Evolutionary conservation across 768 basidiomycete genomes (phyloP), one percentile per base, ranked within the genome.

Genomic region (Lentinula edodes): DNA sequence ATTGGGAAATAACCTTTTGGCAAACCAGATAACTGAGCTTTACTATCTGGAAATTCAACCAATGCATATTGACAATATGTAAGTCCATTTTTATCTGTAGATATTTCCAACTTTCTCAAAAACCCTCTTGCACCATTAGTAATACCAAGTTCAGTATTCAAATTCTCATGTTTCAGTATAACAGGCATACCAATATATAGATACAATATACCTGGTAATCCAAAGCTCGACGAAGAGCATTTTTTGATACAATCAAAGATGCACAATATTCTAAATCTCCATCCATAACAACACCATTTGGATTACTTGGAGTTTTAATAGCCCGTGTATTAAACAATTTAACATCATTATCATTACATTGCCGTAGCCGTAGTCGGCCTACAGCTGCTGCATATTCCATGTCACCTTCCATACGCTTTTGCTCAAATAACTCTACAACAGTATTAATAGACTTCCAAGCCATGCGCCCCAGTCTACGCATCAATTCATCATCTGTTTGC

Each of bases 131-230:
- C n/a, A n/a, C n/a, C n/a, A n/a, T n/a, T n/a, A n/a, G n/a, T n/a
- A n/a, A n/a, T n/a, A 53, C 18, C 52, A 6, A 53, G 28, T 7
- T 53, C 52, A 7, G 52, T 53, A 53, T 9, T 7, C 10, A 53
- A 5, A 18, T 53, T 53, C 15, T 23, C 6, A n/a, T 16, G 15
- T 38, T n/a, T 5, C 16, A 53, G n/a, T 9, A 53, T 53, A 7
- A 53, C 52, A 53, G 52, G 52, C 52, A 53, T 53, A 6, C 52
- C 52, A 53, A 53, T 53, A 16, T 53, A 38, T n/a, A n/a, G n/a
- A n/a, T n/a, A n/a, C n/a, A n/a, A n/a, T n/a, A n/a, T n/a, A n/a
- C n/a, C n/a, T n/a, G n/a, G n/a, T n/a, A n/a, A n/a, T n/a, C n/a
- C n/a, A n/a, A n/a, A n/a, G n/a, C n/a, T n/a, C n/a, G n/a, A 6